phyloP scores from a whole-genome alignment of 495 filamentous ascomycete genomes.

The Talaromyces nanjingensis region DNA sequence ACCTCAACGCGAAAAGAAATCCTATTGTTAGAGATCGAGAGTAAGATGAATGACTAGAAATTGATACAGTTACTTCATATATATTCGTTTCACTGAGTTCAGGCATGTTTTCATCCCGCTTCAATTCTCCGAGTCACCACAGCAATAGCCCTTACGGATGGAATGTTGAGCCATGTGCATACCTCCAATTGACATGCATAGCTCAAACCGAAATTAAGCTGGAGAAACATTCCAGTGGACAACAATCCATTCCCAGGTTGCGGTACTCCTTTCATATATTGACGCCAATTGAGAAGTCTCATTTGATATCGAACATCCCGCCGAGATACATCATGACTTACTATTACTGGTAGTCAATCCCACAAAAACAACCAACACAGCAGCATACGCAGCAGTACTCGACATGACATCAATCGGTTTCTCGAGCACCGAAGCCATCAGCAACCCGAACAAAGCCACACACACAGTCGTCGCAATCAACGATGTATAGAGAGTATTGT shows the following conservation, averaged over 20 bases:
- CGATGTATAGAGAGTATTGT: neutral
- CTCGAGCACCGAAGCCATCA: neutral
- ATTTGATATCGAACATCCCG: neutral
- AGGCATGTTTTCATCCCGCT: neutral
- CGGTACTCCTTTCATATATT: too few relatives aligned
- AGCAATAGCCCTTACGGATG: neutral
- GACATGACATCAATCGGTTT: neutral
- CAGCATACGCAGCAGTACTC: neutral
- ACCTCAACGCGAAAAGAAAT: neutral
- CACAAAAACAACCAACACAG: constrained; percentile 1
- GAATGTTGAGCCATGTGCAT: neutral
- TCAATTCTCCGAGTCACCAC: neutral
- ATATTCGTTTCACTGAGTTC: neutral
- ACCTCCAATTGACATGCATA: neutral
- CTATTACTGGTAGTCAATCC: neutral
- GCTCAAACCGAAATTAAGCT: neutral
- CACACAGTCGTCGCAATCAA: neutral
- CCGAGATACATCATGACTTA: neutral
- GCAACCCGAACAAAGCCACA: neutral
- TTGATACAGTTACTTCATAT: neutral
- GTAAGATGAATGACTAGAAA: neutral
- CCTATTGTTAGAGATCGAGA: neutral
- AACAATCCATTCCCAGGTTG: neutral
- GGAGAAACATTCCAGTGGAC: neutral
- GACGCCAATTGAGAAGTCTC: too few relatives aligned